Evolutionary conservation across 768 basidiomycete genomes (phyloP).

Genomic region (Collybia sp.): DNA sequence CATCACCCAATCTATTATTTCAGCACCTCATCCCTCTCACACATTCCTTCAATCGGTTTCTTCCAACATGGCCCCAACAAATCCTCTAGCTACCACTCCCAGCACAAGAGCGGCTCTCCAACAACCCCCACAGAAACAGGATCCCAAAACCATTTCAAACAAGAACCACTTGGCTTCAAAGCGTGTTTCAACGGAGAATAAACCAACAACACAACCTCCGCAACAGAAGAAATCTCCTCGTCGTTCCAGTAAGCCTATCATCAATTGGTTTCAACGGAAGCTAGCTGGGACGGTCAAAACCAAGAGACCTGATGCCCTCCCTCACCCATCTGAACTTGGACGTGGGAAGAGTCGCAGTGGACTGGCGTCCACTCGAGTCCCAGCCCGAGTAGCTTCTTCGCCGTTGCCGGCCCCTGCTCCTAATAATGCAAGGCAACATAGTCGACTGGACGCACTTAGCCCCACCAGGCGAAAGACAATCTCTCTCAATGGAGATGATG

Average conservation of each 20-base stretch:
- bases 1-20: too few relatives aligned
- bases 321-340: constrained; percentile 19
- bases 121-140: too few relatives aligned
- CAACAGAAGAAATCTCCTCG: constrained; percentile 61
- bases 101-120: too few relatives aligned
- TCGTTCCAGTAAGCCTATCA: constrained; percentile 78
- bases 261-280: constrained; percentile 89
- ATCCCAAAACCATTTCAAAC: constrained; percentile 13
- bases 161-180: constrained; percentile 13
- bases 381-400: constrained; percentile 39
- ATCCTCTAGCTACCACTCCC: too few relatives aligned
- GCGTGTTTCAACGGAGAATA: constrained; percentile 7
- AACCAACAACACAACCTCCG: constrained; percentile 22
- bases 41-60: too few relatives aligned
- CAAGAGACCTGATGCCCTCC: constrained; percentile 42
- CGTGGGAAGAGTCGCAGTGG: constrained; percentile 27
- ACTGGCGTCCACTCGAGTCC: constrained; percentile 25
- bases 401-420: constrained; percentile 29
- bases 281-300: constrained; percentile 62
- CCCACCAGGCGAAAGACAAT: constrained; percentile 48
- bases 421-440: constrained; percentile 22
- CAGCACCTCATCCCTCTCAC: too few relatives aligned
- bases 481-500: constrained; percentile 59
- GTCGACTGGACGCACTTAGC: constrained; percentile 24
- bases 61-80: too few relatives aligned